Evolutionary conservation across 2,329 filamentous ascomycete species (phyloP).

Genomic region (Harringtonia aguacate): DNA sequence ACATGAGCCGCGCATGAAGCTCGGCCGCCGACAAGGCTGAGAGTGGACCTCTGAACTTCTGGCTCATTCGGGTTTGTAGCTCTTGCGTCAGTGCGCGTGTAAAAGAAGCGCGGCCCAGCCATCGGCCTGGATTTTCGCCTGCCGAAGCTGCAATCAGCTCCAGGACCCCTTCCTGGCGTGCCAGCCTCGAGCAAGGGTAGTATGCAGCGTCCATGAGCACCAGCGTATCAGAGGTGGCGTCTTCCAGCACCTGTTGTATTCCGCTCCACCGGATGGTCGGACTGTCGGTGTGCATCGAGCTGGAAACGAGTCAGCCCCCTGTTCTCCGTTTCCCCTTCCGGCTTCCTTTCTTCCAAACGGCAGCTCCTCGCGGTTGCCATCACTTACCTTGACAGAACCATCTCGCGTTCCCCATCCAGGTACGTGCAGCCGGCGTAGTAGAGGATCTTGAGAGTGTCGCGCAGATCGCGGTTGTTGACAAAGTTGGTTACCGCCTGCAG

Average conservation of each 20-base stretch:
- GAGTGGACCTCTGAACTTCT: constrained; percentile 30
- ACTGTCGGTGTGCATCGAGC: constrained; percentile 11
- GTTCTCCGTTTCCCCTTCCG: too few species aligned
- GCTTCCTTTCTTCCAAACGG: too few species aligned
- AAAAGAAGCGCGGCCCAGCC: constrained; percentile 40
- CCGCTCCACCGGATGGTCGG: constrained; percentile 43
- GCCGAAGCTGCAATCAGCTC: constrained; percentile 46
- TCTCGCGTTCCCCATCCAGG: constrained; percentile 43
- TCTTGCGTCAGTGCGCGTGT: constrained; percentile 39
- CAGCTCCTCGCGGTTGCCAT: not conserved
- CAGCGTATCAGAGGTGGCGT: constrained; percentile 42
- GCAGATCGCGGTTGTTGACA: constrained; percentile 39
- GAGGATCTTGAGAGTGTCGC: constrained; percentile 47
- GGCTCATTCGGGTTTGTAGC: constrained; percentile 34
- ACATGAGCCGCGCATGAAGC: constrained; percentile 34
- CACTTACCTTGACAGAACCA: constrained; percentile 43
- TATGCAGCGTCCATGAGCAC: constrained; percentile 50
- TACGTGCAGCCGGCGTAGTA: constrained; percentile 47
- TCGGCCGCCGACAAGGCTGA: constrained; percentile 34
- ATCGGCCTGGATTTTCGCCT: constrained; percentile 37
- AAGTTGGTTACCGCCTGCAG: constrained; percentile 40
- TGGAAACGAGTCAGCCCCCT: not conserved
- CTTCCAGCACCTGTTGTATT: constrained; percentile 45
- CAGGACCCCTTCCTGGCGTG: constrained; percentile 41
- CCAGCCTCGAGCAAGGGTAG: constrained; percentile 41